These are phyloP conservation scores for Lindgomyces ingoldianus DNA, from an alignment of 495 filamentous ascomycete genomes.

Conservation along the genomic window DNA sequence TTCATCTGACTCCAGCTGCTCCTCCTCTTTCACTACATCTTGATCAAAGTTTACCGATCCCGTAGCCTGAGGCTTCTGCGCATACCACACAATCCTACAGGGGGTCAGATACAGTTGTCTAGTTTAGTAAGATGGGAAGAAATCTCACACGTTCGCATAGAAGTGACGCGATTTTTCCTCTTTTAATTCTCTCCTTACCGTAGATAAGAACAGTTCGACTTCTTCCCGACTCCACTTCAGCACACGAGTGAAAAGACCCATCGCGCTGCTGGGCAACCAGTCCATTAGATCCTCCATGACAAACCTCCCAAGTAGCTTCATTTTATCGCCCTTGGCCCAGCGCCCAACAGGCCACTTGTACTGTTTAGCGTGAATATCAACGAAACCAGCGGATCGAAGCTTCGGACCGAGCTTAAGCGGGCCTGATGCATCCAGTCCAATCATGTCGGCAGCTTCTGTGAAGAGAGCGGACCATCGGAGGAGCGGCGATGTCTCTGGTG, in stretches of 20 bases:
- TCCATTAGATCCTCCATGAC: conserved; percentile 26
- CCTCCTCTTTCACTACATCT: background rate
- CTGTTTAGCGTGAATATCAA: conserved; percentile 21
- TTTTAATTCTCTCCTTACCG: conserved; percentile 37
- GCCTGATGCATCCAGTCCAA: conserved; percentile 13
- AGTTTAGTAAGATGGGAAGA: background rate
- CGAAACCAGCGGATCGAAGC: conserved; percentile 17
- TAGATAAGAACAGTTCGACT: conserved; percentile 42
- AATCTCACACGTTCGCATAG: conserved; percentile 28
- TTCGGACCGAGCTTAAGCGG: conserved; percentile 1
- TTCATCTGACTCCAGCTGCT: conserved; percentile 9
- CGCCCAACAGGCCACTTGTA: conserved; percentile 34
- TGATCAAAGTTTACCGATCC: background rate
- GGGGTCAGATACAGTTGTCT: background rate
- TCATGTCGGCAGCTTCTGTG: conserved; percentile 10
- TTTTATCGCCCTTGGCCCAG: conserved; percentile 34
- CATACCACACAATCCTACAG: conserved; percentile 1
- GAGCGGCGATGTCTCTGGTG: conserved; percentile 12
- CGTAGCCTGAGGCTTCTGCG: background rate
- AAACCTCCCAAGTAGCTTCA: conserved; percentile 27
- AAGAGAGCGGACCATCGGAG: conserved; percentile 27
- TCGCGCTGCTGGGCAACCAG: conserved; percentile 21
- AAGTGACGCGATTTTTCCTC: conserved; percentile 35
- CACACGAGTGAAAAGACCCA: conserved; percentile 40
- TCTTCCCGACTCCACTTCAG: conserved; percentile 41